These are phyloP conservation scores for Pulveroboletus frians DNA, from an alignment of 768 basidiomycete species.

Conservation along the genomic window DNA sequence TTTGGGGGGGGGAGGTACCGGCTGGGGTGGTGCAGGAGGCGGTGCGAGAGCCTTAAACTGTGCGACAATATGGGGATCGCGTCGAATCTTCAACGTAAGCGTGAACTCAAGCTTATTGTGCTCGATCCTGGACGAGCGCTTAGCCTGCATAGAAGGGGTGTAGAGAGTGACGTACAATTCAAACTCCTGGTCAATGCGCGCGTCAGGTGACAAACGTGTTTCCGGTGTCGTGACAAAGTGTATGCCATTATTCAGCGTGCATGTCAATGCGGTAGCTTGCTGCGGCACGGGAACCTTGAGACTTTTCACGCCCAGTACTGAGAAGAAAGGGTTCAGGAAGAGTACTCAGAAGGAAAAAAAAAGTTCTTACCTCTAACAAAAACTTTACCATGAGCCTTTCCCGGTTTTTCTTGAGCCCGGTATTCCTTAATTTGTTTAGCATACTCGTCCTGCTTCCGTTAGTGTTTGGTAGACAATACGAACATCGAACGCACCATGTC, in stretches of 20 bases:
- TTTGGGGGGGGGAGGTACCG: conserved; percentile 45
- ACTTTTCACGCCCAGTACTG: conserved; percentile 73
- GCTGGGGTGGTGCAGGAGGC: conserved; percentile 42
- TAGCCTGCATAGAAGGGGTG: not conserved
- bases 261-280: conserved; percentile 70
- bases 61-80: conserved; percentile 77
- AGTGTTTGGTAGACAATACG: not conserved
- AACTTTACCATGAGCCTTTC: conserved; percentile 85
- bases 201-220: conserved; percentile 50
- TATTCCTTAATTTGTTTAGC: conserved; percentile 85
- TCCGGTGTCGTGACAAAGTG: conserved; percentile 92
- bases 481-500: conserved; percentile 68
- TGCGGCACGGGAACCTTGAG: conserved; percentile 74
- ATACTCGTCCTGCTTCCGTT: conserved; percentile 75
- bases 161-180: conserved; percentile 59
- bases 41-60: conserved; percentile 65
- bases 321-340: not conserved
- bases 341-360: not conserved
- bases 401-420: conserved; percentile 66
- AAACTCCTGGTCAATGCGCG: conserved; percentile 81
- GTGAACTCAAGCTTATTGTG: conserved; percentile 96
- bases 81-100: conserved; percentile 78
- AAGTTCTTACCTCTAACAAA: conserved; percentile 76
- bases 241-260: conserved; percentile 94
- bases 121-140: conserved; percentile 57